Evolutionary conservation across 1,284 basidiomycete species (phyloP).

Genomic region (Cryptococcus floricola): DNA sequence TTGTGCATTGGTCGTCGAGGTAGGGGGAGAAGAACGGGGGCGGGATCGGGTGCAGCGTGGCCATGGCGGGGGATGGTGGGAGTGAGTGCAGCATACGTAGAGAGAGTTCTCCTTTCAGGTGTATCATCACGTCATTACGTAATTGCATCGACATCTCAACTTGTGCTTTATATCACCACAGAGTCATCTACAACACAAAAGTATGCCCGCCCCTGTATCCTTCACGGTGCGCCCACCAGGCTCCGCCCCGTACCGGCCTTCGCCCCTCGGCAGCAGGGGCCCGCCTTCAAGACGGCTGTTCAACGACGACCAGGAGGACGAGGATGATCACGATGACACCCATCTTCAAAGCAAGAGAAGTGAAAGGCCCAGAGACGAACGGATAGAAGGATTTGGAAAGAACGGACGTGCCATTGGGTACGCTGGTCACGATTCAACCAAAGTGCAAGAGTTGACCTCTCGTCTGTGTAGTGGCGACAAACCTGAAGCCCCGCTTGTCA

Average conservation of each 20-base stretch:
- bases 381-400: conserved; percentile 64
- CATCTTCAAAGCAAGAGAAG: neutral
- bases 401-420: conserved; percentile 21
- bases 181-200: conserved; percentile 5
- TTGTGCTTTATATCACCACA: neutral
- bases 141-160: neutral
- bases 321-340: conserved; percentile 32
- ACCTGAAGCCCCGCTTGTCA: conserved; percentile 65
- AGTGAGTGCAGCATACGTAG: neutral
- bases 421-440: conserved; percentile 2
- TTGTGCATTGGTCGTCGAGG: conserved; percentile 79
- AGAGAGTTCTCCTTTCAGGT: neutral
- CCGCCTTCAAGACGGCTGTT: conserved; percentile 42
- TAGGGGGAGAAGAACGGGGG: conserved; percentile 76
- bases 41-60: conserved; percentile 56
- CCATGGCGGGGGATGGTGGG: conserved; percentile 16
- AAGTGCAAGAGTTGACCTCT: neutral
- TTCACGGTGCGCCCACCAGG: conserved; percentile 44
- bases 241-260: conserved; percentile 23
- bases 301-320: conserved; percentile 32
- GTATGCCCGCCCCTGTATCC: conserved; percentile 45
- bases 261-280: conserved; percentile 27
- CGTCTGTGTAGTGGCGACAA: conserved; percentile 26
- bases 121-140: neutral
- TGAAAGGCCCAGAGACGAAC: conserved; percentile 54